These are phyloP conservation scores for Drechslerella dactyloides DNA, from an alignment of 2,329 filamentous ascomycete genomes.

Conservation along the genomic window DNA sequence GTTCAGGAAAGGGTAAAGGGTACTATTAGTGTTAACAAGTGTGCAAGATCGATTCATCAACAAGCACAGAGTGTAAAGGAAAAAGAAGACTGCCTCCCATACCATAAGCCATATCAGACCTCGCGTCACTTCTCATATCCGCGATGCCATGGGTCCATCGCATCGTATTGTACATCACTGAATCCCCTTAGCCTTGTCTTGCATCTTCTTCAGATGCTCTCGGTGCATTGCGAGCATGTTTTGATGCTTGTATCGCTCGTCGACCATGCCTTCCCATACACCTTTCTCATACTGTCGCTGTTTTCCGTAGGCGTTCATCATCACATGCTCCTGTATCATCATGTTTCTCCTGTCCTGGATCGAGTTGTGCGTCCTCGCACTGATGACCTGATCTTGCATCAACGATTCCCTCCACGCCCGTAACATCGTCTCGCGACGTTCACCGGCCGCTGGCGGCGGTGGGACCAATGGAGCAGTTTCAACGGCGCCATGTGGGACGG, in stretches of 20 bases:
- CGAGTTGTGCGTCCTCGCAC: slow-evolving; percentile 59
- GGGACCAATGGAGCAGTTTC: slow-evolving; percentile 39
- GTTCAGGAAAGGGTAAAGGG: background rate
- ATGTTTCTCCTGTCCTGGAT: slow-evolving; percentile 66
- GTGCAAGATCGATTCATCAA: slow-evolving; percentile 21
- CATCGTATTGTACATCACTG: slow-evolving; percentile 13
- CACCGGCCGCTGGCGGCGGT: slow-evolving; percentile 52
- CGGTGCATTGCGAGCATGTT: slow-evolving; percentile 78
- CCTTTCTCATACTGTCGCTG: slow-evolving; percentile 67
- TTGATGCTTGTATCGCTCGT: slow-evolving; percentile 76
- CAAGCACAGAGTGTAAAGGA: slow-evolving; percentile 11
- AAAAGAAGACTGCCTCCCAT: slow-evolving; percentile 25
- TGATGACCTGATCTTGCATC: slow-evolving; percentile 66
- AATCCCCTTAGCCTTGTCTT: slow-evolving; percentile 64
- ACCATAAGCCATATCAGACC: slow-evolving; percentile 32
- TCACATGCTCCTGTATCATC: slow-evolving; percentile 69
- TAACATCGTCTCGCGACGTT: slow-evolving; percentile 66
- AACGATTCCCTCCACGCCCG: slow-evolving; percentile 72
- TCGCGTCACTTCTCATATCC: slow-evolving; percentile 22
- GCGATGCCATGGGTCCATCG: slow-evolving; percentile 15
- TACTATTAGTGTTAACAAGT: slow-evolving; percentile 25
- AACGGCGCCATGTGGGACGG: slow-evolving; percentile 44
- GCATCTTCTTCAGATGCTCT: slow-evolving; percentile 80
- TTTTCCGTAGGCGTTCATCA: slow-evolving; percentile 63
- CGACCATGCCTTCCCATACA: slow-evolving; percentile 69